Percentiles rank a stretch among this genome's conserved stretches.
Evolutionary conservation across 2,329 filamentous ascomycete genomes (phyloP).

Genomic region (Akanthomyces muscarius): DNA sequence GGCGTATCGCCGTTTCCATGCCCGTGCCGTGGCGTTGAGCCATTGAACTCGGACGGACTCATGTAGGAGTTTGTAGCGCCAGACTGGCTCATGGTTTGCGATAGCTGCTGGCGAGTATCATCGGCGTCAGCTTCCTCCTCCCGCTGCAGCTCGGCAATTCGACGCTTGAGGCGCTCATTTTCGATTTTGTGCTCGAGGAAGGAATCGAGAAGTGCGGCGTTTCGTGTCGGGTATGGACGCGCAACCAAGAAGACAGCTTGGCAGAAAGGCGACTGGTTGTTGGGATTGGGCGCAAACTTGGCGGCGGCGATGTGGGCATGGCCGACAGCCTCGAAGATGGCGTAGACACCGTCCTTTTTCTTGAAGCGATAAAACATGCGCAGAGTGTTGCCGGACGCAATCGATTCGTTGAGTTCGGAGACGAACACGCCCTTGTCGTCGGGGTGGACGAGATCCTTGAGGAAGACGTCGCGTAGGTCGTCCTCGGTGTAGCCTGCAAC

Average conservation of each 20-base stretch:
- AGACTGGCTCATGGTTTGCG: slow-evolving; percentile 53
- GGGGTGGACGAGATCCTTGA: slow-evolving; percentile 79
- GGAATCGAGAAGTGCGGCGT: slow-evolving; percentile 78
- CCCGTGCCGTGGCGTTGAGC: slow-evolving; percentile 26
- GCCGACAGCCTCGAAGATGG: slow-evolving; percentile 86
- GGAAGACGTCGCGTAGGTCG: slow-evolving; percentile 69
- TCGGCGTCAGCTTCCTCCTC: slow-evolving; percentile 82
- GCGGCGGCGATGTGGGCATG: slow-evolving; percentile 82
- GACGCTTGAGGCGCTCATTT: slow-evolving; percentile 79
- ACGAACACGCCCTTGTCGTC: slow-evolving; percentile 82
- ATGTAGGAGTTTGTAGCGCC: slow-evolving; percentile 45
- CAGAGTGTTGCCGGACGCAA: slow-evolving; percentile 72
- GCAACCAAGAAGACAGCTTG: slow-evolving; percentile 93
- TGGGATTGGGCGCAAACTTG: slow-evolving; percentile 57
- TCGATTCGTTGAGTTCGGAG: slow-evolving; percentile 84
- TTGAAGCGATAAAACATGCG: slow-evolving; percentile 86
- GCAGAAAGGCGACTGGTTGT: slow-evolving; percentile 67
- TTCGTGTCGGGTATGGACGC: slow-evolving; percentile 83
- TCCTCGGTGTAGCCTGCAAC: slow-evolving; percentile 72
- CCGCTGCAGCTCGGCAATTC: slow-evolving; percentile 77
- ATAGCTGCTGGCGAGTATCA: slow-evolving; percentile 55
- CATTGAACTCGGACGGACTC: slow-evolving; percentile 45
- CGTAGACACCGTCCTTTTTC: slow-evolving; percentile 65
- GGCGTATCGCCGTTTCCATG: slow-evolving; percentile 36
- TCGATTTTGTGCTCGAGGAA: slow-evolving; percentile 97